Percentiles rank a stretch among this genome's conserved stretches.
Conservation (phyloP, 805 yeast species). For the Ogataea glucozyma region DNA sequence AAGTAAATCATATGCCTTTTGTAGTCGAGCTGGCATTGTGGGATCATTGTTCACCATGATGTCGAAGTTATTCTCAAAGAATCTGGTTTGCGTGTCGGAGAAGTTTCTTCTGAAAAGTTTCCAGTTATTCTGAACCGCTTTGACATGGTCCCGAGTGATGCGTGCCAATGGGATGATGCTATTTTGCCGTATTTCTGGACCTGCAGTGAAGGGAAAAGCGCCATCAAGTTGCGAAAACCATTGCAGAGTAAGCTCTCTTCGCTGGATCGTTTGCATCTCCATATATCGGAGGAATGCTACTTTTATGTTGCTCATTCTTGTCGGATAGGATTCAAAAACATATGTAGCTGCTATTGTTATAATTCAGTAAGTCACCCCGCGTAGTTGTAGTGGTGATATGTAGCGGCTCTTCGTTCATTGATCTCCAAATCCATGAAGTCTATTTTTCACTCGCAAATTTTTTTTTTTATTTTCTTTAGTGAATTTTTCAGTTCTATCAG, state of each 20-base stretch:
- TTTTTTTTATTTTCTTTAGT: not conserved
- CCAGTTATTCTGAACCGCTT: constrained; percentile 12
- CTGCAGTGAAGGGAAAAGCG: constrained; percentile 3
- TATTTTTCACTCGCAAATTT: constrained; percentile 4
- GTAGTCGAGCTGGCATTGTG: not conserved
- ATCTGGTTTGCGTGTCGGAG: constrained; percentile 23
- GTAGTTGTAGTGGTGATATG: not conserved
- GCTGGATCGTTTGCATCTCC: constrained; percentile 26
- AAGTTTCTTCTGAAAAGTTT: constrained; percentile 23
- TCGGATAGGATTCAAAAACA: not conserved
- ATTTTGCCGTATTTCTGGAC: constrained; percentile 11
- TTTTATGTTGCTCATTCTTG: constrained; percentile 27
- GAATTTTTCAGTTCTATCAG: not conserved
- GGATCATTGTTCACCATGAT: constrained; percentile 13
- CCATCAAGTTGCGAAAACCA: constrained; percentile 28
- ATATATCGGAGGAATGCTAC: constrained; percentile 29
- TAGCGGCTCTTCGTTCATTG: not conserved
- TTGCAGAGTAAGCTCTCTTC: constrained; percentile 30
- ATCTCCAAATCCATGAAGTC: constrained; percentile 5
- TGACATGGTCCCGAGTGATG: constrained; percentile 9
- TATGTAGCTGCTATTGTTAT: not conserved
- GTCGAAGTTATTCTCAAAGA: constrained; percentile 30
- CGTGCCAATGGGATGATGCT: constrained; percentile 16
- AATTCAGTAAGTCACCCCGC: not conserved
- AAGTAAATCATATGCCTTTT: constrained; percentile 9